Evolutionary conservation across 306 rosid genomes (phyloP).

Genomic region (Parietaria judaica): DNA sequence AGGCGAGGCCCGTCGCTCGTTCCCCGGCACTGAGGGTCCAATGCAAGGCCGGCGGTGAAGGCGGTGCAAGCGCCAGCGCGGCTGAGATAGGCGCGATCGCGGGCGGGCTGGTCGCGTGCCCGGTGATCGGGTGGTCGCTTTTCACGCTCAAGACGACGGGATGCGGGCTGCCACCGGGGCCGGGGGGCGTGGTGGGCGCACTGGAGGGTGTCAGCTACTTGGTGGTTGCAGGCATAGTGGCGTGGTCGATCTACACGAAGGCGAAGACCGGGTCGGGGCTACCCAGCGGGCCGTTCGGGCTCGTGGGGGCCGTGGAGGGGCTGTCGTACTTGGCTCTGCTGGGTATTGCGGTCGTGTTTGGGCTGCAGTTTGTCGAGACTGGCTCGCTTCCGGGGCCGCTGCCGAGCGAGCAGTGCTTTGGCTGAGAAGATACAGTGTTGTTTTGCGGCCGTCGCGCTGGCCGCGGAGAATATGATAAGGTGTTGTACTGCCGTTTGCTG

Average conservation of each 20-base stretch:
- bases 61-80: constrained; percentile 25
- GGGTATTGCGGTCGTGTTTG: constrained; percentile 65
- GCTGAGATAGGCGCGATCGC: constrained; percentile 59
- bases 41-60: constrained; percentile 57
- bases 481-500: too few relatives aligned
- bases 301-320: constrained; percentile 88
- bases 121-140: constrained; percentile 88
- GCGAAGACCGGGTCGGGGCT: constrained; percentile 80
- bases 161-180: constrained; percentile 91
- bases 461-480: too few relatives aligned
- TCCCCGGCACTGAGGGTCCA: constrained; percentile 23
- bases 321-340: constrained; percentile 51
- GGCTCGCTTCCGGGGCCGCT: constrained; percentile 89
- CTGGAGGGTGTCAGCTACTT: constrained; percentile 86
- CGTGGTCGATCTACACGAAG: constrained; percentile 73
- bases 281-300: constrained; percentile 77
- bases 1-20: constrained; percentile 9
- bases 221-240: constrained; percentile 65
- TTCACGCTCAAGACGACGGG: constrained; percentile 87
- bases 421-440: constrained; percentile 23
- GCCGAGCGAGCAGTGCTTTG: constrained; percentile 84
- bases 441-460: background rate
- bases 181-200: constrained; percentile 81
- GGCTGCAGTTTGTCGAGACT: constrained; percentile 60
- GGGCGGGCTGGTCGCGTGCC: constrained; percentile 65